Base-by-base conservation (phyloP, 495 filamentous ascomycete genomes). In the Cercophora samala region DNA sequence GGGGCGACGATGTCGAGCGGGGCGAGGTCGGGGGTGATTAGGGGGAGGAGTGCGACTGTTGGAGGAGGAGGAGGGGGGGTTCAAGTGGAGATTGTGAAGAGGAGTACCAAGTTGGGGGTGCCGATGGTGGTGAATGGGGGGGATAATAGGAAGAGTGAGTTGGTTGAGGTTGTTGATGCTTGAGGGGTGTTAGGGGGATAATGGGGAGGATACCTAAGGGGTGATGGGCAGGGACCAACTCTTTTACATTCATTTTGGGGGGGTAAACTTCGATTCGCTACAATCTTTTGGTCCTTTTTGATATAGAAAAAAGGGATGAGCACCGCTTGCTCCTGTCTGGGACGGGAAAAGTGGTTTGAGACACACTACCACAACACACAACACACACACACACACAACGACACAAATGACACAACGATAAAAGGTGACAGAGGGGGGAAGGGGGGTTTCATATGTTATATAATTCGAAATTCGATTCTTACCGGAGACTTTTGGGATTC, bases 61-160 rank as follows among this genome's bases (percentile, higher is more conserved):
- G 54, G 26, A 9, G 29, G 29, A 32, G 29, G 29, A 17, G 37
- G 63, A 56, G 42, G 13, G 66, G 22, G 23, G 66, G 55, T 18
- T 56, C 24, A 66, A n/a, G 55, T 58, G 54, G 63, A 66, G 11
- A 58, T 52, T 37, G 58, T 29, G 2, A 68, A 69, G 25, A 76
- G 76, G 56, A 63, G 73, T 71, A 78, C 78, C 0, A 79, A 76
- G 69, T 64, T 63, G 61, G 68, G 73, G 15, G 76, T 75, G 70
- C 80, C 78, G 4, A 77, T 82, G 51, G 70, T 79, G 8, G 72
- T 73, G 22, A 74, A 71, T 21, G 58, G 58, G 15, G 58, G 26
- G 17, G 18, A 46, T 11, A 29, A 29, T 22, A 6, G 78, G 42
- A 80, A 80, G 77, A 85, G 83, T 69, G 81, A 83, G 74, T 76